Evolutionary conservation across 495 filamentous ascomycete genomes (phyloP).

Genomic region (Lophium mytilinum): DNA sequence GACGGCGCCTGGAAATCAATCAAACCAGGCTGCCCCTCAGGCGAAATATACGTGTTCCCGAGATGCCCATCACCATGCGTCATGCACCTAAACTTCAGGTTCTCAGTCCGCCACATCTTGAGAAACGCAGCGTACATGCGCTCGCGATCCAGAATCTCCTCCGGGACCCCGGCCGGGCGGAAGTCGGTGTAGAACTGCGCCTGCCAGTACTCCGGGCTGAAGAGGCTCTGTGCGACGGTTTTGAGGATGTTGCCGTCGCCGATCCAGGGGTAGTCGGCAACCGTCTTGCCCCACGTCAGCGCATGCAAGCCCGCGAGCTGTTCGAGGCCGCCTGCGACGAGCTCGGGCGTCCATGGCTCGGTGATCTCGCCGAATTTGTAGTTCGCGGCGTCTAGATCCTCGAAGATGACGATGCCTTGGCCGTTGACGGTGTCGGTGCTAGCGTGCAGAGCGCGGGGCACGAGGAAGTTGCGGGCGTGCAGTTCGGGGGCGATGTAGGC

Average conservation of each 20-base stretch:
- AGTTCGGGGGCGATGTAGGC: not conserved
- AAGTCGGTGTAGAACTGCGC: not conserved
- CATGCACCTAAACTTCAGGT: not conserved
- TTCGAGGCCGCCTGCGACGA: not conserved
- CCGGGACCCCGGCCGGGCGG: not conserved
- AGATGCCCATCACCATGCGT: not conserved
- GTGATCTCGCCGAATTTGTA: not conserved
- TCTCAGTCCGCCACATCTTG: not conserved
- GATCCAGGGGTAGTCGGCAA: not conserved
- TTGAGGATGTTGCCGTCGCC: not conserved
- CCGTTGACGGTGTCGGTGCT: not conserved
- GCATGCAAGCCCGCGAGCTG: not conserved
- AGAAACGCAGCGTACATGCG: not conserved
- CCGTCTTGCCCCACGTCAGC: not conserved
- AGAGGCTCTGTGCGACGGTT: not conserved
- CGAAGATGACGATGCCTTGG: not conserved
- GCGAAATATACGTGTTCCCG: not conserved
- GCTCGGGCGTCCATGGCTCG: not conserved
- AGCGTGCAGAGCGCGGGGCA: not conserved
- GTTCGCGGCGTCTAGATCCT: not conserved
- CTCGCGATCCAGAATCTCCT: not conserved
- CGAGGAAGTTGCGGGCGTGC: not conserved
- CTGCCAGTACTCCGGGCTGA: not conserved
- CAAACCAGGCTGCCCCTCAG: not conserved
- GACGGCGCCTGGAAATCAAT: not conserved